Percentiles rank a stretch among this genome's conserved stretches.
Evolutionary conservation across 2,329 filamentous ascomycete species (phyloP).

Genomic region (Hymenoscyphus linearis): DNA sequence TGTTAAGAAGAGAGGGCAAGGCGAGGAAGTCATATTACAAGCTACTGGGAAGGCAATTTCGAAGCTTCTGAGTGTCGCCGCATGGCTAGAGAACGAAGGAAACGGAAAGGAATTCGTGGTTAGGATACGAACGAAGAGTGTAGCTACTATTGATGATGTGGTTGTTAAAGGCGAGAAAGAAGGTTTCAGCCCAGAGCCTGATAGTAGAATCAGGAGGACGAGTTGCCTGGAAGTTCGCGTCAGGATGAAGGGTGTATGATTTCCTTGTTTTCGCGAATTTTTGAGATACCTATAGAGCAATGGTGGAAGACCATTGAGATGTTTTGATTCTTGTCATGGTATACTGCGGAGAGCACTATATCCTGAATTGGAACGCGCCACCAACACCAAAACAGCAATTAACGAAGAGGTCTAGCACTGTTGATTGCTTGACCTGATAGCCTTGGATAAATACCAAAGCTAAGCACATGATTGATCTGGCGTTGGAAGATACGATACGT

Average conservation of each 20-base stretch:
- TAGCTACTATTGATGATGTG: slow-evolving; percentile 33
- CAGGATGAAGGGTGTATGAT: slow-evolving; percentile 9
- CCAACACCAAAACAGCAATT: no score
- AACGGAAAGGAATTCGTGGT: slow-evolving; percentile 23
- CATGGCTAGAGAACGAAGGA: slow-evolving; percentile 26
- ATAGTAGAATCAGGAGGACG: slow-evolving; percentile 26
- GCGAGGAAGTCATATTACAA: slow-evolving; percentile 29
- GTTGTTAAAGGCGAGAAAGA: slow-evolving; percentile 14
- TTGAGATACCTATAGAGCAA: background rate
- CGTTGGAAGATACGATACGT: no score
- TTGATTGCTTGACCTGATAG: background rate
- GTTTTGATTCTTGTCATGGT: background rate
- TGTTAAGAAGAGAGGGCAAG: slow-evolving; percentile 10
- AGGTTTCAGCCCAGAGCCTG: slow-evolving; percentile 14
- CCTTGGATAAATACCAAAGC: background rate
- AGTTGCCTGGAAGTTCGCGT: slow-evolving; percentile 30
- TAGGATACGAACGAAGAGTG: slow-evolving; percentile 28
- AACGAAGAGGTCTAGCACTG: background rate
- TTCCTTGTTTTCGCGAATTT: background rate
- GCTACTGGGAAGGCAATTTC: slow-evolving; percentile 32
- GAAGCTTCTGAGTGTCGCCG: slow-evolving; percentile 25
- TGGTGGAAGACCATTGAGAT: background rate
- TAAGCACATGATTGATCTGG: no score
- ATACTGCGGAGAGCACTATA: background rate
- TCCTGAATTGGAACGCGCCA: background rate